Evolutionary conservation across 164 flowering plant species (phyloP).

Genomic region (Magnolia sinica): DNA sequence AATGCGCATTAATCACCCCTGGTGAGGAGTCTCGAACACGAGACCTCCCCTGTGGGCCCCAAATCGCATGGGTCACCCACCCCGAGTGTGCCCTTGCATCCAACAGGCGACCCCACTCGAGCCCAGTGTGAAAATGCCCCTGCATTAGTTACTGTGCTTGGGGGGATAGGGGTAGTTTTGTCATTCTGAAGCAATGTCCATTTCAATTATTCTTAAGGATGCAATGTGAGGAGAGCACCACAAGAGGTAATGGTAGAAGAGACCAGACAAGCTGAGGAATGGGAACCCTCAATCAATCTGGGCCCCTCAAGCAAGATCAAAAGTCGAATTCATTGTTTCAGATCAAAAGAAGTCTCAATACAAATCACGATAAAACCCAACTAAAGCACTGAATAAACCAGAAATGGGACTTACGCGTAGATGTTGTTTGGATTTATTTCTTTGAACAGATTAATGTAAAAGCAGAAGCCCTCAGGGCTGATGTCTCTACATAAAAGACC

Average conservation of each 20-base stretch:
- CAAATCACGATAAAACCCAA: background rate
- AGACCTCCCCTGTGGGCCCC: too few species aligned
- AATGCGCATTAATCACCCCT: too few species aligned
- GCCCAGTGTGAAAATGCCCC: too few species aligned
- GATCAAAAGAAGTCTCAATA: background rate
- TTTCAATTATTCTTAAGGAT: background rate
- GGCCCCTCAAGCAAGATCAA: background rate
- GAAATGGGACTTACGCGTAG: conserved; percentile 50
- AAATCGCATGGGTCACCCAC: too few species aligned
- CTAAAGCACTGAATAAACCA: background rate
- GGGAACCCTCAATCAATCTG: background rate
- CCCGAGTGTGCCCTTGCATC: too few species aligned
- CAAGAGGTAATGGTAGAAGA: background rate
- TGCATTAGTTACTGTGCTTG: background rate
- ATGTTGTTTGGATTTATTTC: conserved; percentile 54
- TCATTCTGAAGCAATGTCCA: background rate
- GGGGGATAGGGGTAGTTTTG: background rate
- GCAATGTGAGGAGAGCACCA: background rate
- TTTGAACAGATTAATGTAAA: conserved; percentile 69
- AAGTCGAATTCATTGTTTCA: background rate
- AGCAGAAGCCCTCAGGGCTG: conserved; percentile 92
- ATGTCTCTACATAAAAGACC: conserved; percentile 88
- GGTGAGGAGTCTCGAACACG: too few species aligned
- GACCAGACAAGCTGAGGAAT: background rate
- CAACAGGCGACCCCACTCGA: too few species aligned